Percentiles rank a stretch among this genome's conserved stretches.
phyloP scores from a whole-genome alignment of 805 yeast species.

The Isabelozyma gotoi region DNA sequence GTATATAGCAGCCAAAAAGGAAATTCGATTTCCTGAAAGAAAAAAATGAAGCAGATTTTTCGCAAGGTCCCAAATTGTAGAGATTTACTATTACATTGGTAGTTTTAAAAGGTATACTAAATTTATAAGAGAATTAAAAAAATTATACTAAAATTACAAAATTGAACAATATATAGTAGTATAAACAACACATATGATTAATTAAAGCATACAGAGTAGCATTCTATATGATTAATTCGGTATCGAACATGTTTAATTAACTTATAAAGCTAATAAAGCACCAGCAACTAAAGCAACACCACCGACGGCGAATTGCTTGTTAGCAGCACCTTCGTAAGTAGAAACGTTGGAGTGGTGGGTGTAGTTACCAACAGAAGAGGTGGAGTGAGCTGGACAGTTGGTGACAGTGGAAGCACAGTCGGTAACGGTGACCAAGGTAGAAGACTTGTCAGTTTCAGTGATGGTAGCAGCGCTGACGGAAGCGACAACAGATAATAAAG shows the following conservation, averaged over 20 bases:
- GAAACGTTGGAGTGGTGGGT: constrained; percentile 28
- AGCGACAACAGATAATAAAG: constrained; percentile 35
- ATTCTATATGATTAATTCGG: background rate
- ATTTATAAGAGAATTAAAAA: background rate
- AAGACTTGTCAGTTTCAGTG: constrained; percentile 31
- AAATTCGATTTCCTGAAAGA: no score
- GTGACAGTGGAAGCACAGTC: constrained; percentile 46
- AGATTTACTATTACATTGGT: no score
- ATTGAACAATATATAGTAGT: background rate
- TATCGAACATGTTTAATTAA: constrained; percentile 1
- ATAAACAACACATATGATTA: background rate
- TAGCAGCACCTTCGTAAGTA: constrained; percentile 38
- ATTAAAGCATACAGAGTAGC: background rate
- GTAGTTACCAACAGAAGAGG: constrained; percentile 13
- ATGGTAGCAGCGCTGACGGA: constrained; percentile 28
- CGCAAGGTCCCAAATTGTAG: no score
- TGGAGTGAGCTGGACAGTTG: constrained; percentile 42
- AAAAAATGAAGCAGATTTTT: no score
- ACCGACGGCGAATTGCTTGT: constrained; percentile 39
- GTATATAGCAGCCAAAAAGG: no score
- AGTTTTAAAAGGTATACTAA: background rate
- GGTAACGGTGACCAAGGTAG: constrained; percentile 48
- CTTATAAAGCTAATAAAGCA: constrained; percentile 62
- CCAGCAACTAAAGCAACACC: constrained; percentile 49
- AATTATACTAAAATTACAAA: constrained; percentile 1